Base-by-base conservation (phyloP, 345 rosid species). In the Nasturtium officinale region DNA sequence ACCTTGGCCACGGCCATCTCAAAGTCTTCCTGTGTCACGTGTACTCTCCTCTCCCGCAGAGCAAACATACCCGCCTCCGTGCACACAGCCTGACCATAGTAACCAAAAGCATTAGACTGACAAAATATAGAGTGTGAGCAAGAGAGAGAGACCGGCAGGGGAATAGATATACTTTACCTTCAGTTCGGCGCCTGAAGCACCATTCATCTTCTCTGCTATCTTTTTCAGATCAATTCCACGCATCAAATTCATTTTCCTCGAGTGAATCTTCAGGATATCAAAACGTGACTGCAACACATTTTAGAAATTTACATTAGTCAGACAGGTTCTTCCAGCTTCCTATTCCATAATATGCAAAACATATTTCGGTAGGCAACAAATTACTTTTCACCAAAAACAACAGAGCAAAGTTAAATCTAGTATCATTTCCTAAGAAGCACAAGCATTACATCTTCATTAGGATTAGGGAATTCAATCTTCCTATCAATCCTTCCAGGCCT, bases 31-130 rank as follows among this genome's bases (percentile, higher is more conserved):
- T 96, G 99, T 6, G 97, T 96, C 11, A 96, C 99, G 48, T 96
- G 99, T 7, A 92, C 96, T 83, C 99, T 85, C 55, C 99, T 84
- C 85, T 96, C 99, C 65, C 99, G 86, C 23, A 96, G 77, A 1
- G 99, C 99, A 89, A 96, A 96, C 99, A 96, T 96, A 0, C 99
- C 99, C 0, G 97, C 97, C 78, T 96, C 99, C 1, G 99, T 96
- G 87, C 99, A 96, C 42, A 96, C 99, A 28, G 99, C 99, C 99
- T 96, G 84, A 53, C 37, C 37, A 9, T 35, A 35, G 11, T 35
- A 17, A 64, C 50, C 69, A 75, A 52, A 10, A 21, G 2, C 13
- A 3, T 29, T 8, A 21, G 32, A 38, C 20, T 35, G 15, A 16
- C 25, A 45, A 1, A 28, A 21, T 9, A 4, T 15, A 29, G 67